Evolutionary conservation across 1,284 basidiomycete genomes (phyloP).

Genomic region (Malassezia sympodialis): DNA sequence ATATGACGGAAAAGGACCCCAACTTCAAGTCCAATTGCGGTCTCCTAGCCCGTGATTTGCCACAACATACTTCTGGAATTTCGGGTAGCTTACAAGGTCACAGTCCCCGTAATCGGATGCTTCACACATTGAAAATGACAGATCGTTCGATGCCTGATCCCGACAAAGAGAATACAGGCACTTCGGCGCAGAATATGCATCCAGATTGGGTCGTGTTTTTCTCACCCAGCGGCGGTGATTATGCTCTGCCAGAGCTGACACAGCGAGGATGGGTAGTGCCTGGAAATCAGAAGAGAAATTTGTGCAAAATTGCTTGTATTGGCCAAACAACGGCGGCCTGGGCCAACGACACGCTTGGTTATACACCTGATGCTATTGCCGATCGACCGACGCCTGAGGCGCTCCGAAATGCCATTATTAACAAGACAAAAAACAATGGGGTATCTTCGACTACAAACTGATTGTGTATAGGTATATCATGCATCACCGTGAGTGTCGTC

Average conservation of each 20-base stretch:
- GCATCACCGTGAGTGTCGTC: background rate
- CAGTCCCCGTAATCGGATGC: constrained; percentile 17
- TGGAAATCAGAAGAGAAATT: background rate
- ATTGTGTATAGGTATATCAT: background rate
- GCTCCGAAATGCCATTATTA: constrained; percentile 33
- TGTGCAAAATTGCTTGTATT: constrained; percentile 33
- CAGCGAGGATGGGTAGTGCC: constrained; percentile 31
- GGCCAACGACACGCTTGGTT: constrained; percentile 29
- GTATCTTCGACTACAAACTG: background rate
- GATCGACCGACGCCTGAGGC: constrained; percentile 31
- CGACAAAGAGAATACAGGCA: constrained; percentile 3
- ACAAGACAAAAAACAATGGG: background rate
- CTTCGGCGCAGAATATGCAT: constrained; percentile 11
- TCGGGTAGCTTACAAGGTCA: constrained; percentile 8
- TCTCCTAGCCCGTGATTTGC: constrained; percentile 24
- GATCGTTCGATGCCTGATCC: background rate
- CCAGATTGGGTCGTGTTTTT: constrained; percentile 47
- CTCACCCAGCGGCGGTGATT: constrained; percentile 42
- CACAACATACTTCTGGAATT: constrained; percentile 10
- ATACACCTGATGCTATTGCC: constrained; percentile 37
- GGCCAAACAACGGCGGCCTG: constrained; percentile 33
- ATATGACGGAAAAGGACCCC: constrained; percentile 30
- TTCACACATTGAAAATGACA: constrained; percentile 9
- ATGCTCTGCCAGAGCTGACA: constrained; percentile 32
- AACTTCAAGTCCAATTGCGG: constrained; percentile 26